These are phyloP conservation scores for Corchorus olitorius DNA, from an alignment of 345 rosid genomes.

Conservation along the genomic window DNA sequence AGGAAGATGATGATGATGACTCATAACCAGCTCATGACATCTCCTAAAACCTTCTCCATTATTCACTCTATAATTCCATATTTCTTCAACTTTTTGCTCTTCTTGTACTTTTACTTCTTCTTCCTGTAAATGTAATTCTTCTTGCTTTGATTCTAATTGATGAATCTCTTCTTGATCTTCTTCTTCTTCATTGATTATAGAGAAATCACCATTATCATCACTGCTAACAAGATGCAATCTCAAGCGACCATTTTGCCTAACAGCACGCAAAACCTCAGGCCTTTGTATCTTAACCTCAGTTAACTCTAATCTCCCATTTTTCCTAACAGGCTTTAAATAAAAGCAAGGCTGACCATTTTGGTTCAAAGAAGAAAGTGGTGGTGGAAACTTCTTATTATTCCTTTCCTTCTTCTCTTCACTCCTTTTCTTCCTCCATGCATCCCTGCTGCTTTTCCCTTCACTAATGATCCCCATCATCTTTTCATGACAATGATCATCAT, in stretches of 20 bases:
- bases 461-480: slow-evolving; percentile 3
- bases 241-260: slow-evolving; percentile 64
- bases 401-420: slow-evolving; percentile 23
- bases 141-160: background rate
- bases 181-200: slow-evolving; percentile 24
- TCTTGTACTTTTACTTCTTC: slow-evolving; percentile 5
- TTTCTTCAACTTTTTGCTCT: slow-evolving; percentile 14
- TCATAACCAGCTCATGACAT: slow-evolving; percentile 43
- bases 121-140: background rate
- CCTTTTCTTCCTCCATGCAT: slow-evolving; percentile 29
- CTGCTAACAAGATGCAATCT: slow-evolving; percentile 50
- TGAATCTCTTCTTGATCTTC: slow-evolving; percentile 19
- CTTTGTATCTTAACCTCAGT: slow-evolving; percentile 59
- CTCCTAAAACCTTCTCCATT: slow-evolving; percentile 40
- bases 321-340: slow-evolving; percentile 63
- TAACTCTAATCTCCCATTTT: slow-evolving; percentile 69
- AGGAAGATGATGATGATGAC: slow-evolving; percentile 20
- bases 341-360: slow-evolving; percentile 58
- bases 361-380: slow-evolving; percentile 64
- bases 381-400: slow-evolving; percentile 56
- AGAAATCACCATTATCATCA: background rate
- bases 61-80: slow-evolving; percentile 40
- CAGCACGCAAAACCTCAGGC: slow-evolving; percentile 57
- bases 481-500: background rate
- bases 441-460: slow-evolving; percentile 19